These are phyloP conservation scores for Solanum hybrid DNA, from an alignment of 305 asterid species.

Conservation along the genomic window DNA sequence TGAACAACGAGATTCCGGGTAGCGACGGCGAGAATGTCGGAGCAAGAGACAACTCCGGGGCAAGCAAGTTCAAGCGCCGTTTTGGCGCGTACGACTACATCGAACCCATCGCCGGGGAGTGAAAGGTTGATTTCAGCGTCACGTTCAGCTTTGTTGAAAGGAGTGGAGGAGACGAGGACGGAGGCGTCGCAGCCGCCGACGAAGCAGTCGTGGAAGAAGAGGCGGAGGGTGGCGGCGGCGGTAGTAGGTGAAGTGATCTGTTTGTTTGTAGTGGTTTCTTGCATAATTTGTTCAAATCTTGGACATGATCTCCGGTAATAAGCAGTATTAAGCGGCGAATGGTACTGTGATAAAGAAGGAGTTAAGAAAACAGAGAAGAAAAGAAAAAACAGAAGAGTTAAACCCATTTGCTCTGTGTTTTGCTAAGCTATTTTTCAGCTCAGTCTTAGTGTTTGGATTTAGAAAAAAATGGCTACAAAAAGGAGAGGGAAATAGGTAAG, in stretches of 20 bases:
- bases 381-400: neutral
- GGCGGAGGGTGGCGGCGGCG: conserved; percentile 90
- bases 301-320: conserved; percentile 59
- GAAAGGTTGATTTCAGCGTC: conserved; percentile 88
- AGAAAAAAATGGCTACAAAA: neutral
- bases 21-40: conserved; percentile 84
- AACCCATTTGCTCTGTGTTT: conserved; percentile 7
- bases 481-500: neutral
- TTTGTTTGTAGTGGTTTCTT: conserved; percentile 64
- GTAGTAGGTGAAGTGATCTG: conserved; percentile 93
- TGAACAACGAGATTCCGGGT: conserved; percentile 68
- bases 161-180: conserved; percentile 67
- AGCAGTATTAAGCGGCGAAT: conserved; percentile 15
- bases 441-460: neutral
- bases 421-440: neutral
- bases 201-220: conserved; percentile 93
- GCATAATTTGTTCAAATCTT: conserved; percentile 58
- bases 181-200: conserved; percentile 87
- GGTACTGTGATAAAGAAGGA: conserved; percentile 20
- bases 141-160: conserved; percentile 68
- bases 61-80: conserved; percentile 73
- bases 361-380: neutral
- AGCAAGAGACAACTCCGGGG: conserved; percentile 83
- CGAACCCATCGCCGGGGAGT: conserved; percentile 94
- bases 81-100: conserved; percentile 80